These are phyloP conservation scores for Umbilicaria muhlenbergii DNA, from an alignment of 495 filamentous ascomycete species.

Conservation along the genomic window DNA sequence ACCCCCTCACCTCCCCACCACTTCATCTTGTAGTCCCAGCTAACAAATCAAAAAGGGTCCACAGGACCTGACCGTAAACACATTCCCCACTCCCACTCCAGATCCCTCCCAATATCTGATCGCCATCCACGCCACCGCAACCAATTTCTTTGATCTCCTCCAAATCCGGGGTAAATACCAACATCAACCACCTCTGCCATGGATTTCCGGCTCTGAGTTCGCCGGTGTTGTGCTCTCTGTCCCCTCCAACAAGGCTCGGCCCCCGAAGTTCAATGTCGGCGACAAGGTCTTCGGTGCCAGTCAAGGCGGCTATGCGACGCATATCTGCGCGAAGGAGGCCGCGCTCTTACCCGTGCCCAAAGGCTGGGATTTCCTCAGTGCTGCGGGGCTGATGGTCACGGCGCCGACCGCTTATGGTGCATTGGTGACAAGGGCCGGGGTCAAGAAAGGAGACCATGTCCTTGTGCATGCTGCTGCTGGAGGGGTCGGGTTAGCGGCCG, in stretches of 20 bases:
- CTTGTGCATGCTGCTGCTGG: constrained; percentile 88
- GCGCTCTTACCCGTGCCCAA: constrained; percentile 55
- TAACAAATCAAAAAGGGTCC: constrained; percentile 40
- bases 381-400: constrained; percentile 81
- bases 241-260: constrained; percentile 28
- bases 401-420: constrained; percentile 82
- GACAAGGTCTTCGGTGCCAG: constrained; percentile 74
- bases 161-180: constrained; percentile 75
- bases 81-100: constrained; percentile 57
- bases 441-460: constrained; percentile 71
- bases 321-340: constrained; percentile 48
- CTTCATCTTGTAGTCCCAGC: neutral
- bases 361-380: constrained; percentile 72
- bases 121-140: constrained; percentile 70
- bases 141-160: constrained; percentile 92
- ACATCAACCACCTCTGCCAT: constrained; percentile 58
- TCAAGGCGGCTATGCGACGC: constrained; percentile 77
- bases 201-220: constrained; percentile 80
- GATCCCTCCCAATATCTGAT: constrained; percentile 66
- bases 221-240: constrained; percentile 56
- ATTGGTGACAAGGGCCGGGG: constrained; percentile 57
- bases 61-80: constrained; percentile 55
- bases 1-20: neutral
- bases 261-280: constrained; percentile 51
- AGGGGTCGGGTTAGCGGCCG: constrained; percentile 80